phyloP scores from a whole-genome alignment of 164 flowering plant species.

The Magnolia kwangsiensis region DNA sequence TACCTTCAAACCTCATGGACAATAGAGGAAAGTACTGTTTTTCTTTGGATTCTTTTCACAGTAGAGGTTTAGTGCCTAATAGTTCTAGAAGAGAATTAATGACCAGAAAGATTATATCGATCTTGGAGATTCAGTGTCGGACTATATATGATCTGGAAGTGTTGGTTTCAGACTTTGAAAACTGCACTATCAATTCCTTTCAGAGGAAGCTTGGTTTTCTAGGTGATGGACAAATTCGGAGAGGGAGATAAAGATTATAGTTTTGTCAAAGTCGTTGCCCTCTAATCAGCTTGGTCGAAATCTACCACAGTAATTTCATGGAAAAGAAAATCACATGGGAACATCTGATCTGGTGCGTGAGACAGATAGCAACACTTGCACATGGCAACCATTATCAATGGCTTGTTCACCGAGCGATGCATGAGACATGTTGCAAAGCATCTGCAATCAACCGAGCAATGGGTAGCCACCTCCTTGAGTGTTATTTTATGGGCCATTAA shows the following conservation, averaged over 20 bases:
- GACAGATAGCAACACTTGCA: slow-evolving; percentile 60
- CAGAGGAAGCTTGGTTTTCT: neutral
- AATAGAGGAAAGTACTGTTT: neutral
- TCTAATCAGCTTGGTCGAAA: slow-evolving; percentile 19
- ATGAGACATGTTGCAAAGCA: too few species aligned
- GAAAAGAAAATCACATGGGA: slow-evolving; percentile 48
- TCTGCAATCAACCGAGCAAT: too few species aligned
- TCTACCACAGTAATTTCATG: slow-evolving; percentile 25
- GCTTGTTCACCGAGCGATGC: too few species aligned
- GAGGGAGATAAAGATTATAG: slow-evolving; percentile 9
- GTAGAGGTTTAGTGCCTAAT: neutral
- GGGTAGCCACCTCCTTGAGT: too few species aligned
- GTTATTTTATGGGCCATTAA: too few species aligned
- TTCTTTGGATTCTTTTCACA: neutral
- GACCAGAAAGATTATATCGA: neutral
- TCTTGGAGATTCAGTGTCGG: neutral
- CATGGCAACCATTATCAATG: slow-evolving; percentile 30
- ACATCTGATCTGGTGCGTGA: slow-evolving; percentile 46
- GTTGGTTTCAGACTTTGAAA: slow-evolving; percentile 14
- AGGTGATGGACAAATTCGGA: slow-evolving; percentile 12
- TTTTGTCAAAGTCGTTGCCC: slow-evolving; percentile 12
- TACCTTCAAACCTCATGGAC: neutral
- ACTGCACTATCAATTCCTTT: neutral
- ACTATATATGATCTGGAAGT: neutral
- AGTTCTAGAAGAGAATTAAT: neutral